phyloP scores from a whole-genome alignment of 2,329 filamentous ascomycete genomes.

The Colletotrichum eleusines region DNA sequence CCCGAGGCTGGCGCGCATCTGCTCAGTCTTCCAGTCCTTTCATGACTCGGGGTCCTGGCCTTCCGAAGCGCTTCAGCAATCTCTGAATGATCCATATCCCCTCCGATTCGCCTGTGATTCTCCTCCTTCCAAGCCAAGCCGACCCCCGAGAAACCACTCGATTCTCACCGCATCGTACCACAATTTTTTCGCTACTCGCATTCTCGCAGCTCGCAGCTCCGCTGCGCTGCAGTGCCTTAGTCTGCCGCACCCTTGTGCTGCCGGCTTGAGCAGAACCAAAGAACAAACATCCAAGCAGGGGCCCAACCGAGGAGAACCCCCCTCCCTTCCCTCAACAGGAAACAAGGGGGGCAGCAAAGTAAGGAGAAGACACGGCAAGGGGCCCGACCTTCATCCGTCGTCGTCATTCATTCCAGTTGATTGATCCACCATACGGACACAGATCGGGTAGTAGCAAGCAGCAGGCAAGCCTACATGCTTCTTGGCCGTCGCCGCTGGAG shows the following conservation, averaged over 20 bases:
- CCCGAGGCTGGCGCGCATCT: constrained; percentile 30
- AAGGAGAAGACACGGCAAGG: constrained; percentile 7
- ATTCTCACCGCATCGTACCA: constrained; percentile 12
- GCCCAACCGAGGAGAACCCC: background rate
- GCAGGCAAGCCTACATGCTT: constrained; percentile 20
- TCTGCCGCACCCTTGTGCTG: constrained; percentile 22
- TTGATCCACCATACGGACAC: constrained; percentile 21
- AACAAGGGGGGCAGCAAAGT: constrained; percentile 8
- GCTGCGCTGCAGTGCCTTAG: constrained; percentile 14
- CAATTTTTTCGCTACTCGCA: constrained; percentile 1
- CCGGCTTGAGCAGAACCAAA: constrained; percentile 9
- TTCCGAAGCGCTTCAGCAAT: constrained; percentile 14
- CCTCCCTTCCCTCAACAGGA: background rate
- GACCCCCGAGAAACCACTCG: constrained; percentile 15
- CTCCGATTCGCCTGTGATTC: constrained; percentile 34
- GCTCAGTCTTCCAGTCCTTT: constrained; percentile 16
- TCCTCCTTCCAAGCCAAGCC: constrained; percentile 16
- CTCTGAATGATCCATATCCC: constrained; percentile 40
- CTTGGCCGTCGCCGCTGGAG: constrained; percentile 20
- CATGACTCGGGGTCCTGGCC: constrained; percentile 38
- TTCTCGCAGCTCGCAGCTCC: constrained; percentile 2
- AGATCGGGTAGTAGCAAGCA: background rate
- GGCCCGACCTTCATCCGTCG: constrained; percentile 15
- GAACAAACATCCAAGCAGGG: constrained; percentile 2
- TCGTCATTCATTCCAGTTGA: background rate